These are phyloP conservation scores for Alisma plantagoaquatica DNA, from an alignment of 106 monocot genomes.

Conservation along the genomic window DNA sequence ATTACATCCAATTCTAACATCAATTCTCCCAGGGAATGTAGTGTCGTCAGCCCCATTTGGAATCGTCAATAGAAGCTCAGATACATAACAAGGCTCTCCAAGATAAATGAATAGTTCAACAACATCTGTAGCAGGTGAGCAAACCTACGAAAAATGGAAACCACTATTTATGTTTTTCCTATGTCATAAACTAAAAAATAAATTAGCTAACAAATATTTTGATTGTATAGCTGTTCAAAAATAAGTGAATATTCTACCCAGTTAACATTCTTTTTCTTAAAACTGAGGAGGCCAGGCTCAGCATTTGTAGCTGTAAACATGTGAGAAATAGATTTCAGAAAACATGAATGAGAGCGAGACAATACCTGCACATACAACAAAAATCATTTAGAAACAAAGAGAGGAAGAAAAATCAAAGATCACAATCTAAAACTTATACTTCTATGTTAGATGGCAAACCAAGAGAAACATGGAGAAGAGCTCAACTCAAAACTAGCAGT, in stretches of 20 bases:
- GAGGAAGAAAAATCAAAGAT: no score
- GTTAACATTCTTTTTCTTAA: slow-evolving; percentile 69
- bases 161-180: no score
- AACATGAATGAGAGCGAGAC: slow-evolving; percentile 70
- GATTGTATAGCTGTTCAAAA: neutral
- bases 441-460: no score
- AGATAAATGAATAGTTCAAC: slow-evolving; percentile 97
- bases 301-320: slow-evolving; percentile 37
- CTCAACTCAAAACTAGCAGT: neutral
- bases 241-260: slow-evolving; percentile 46
- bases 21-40: slow-evolving; percentile 72
- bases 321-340: slow-evolving; percentile 73
- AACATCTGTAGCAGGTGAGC: slow-evolving; percentile 77
- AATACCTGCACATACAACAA: slow-evolving; percentile 44
- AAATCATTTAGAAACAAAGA: no score
- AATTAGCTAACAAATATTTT: no score
- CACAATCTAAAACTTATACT: no score
- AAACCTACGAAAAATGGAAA: slow-evolving; percentile 51
- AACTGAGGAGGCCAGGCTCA: slow-evolving; percentile 78
- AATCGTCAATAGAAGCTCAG: slow-evolving; percentile 88
- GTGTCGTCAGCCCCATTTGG: slow-evolving; percentile 85
- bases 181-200: no score
- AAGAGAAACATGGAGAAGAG: slow-evolving; percentile 3
- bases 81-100: slow-evolving; percentile 91
- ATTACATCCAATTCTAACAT: slow-evolving; percentile 75